Evolutionary conservation across 768 basidiomycete genomes (phyloP).

Genomic region (Guyanaporus albipodus): DNA sequence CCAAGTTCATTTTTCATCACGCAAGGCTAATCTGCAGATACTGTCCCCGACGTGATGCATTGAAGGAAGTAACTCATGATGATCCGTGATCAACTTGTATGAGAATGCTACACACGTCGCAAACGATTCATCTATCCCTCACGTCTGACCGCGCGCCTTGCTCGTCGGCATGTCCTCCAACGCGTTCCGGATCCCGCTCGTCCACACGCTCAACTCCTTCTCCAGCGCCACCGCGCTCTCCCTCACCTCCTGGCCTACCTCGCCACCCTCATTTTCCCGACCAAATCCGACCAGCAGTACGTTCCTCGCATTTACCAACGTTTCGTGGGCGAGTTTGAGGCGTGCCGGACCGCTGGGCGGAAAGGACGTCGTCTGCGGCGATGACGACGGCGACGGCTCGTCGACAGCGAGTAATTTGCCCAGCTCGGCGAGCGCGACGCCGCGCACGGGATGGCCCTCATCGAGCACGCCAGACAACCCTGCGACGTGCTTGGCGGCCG

Average conservation of each 20-base stretch:
- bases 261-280: slow-evolving; percentile 60
- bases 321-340: slow-evolving; percentile 61
- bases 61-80: background rate
- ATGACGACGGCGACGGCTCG: slow-evolving; percentile 48
- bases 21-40: too few species aligned
- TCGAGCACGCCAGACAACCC: slow-evolving; percentile 54
- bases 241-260: slow-evolving; percentile 61
- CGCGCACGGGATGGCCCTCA: slow-evolving; percentile 73
- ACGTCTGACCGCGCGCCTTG: background rate
- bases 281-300: slow-evolving; percentile 76
- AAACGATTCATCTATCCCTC: background rate
- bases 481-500: slow-evolving; percentile 47
- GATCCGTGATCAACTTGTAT: too few species aligned
- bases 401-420: slow-evolving; percentile 81
- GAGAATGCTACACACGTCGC: too few species aligned
- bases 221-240: slow-evolving; percentile 58
- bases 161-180: slow-evolving; percentile 38
- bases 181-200: slow-evolving; percentile 53
- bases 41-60: too few species aligned
- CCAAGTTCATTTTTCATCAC: too few species aligned
- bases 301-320: slow-evolving; percentile 54
- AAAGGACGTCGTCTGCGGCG: slow-evolving; percentile 33
- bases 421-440: slow-evolving; percentile 70
- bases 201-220: slow-evolving; percentile 72
- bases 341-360: slow-evolving; percentile 67